Conservation (phyloP, 2,329 filamentous ascomycete species). For the Trichoderma sp. region DNA sequence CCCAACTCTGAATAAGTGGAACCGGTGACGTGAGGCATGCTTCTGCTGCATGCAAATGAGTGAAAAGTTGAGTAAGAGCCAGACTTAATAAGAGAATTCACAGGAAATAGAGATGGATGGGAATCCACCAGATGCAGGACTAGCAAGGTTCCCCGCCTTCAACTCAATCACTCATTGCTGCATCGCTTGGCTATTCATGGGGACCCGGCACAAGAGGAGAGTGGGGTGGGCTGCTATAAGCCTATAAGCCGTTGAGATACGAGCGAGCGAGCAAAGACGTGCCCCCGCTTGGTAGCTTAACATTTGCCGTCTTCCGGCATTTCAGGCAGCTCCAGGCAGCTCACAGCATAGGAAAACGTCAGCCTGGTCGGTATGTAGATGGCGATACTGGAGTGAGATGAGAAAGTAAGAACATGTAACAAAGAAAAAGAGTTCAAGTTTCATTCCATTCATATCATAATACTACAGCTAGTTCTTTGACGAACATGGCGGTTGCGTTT, state of each 20-base stretch:
- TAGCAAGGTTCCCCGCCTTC: conserved; percentile 21
- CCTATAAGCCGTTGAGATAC: background rate
- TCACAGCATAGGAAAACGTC: background rate
- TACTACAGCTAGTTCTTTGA: conserved; percentile 22
- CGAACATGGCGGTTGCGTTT: conserved; percentile 18
- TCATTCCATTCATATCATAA: conserved; percentile 24
- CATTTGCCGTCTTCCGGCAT: background rate
- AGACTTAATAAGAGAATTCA: background rate
- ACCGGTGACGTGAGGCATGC: conserved; percentile 1
- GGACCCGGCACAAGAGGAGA: conserved; percentile 9
- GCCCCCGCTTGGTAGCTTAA: conserved; percentile 6
- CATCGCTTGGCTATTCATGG: conserved; percentile 11
- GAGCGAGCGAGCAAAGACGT: background rate
- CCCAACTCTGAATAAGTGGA: background rate
- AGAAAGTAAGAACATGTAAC: background rate
- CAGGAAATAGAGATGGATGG: background rate
- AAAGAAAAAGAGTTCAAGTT: background rate
- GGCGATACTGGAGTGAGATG: background rate
- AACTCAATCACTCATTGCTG: conserved; percentile 13
- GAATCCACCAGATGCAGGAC: background rate
- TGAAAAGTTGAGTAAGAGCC: background rate
- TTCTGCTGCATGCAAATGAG: background rate
- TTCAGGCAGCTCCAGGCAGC: background rate
- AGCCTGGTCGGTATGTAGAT: background rate
- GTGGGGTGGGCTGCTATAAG: background rate